Percentiles rank a stretch among this genome's conserved stretches.
Evolutionary conservation across 2,329 filamentous ascomycete genomes (phyloP).

Genomic region (Xylariaceae sp.): DNA sequence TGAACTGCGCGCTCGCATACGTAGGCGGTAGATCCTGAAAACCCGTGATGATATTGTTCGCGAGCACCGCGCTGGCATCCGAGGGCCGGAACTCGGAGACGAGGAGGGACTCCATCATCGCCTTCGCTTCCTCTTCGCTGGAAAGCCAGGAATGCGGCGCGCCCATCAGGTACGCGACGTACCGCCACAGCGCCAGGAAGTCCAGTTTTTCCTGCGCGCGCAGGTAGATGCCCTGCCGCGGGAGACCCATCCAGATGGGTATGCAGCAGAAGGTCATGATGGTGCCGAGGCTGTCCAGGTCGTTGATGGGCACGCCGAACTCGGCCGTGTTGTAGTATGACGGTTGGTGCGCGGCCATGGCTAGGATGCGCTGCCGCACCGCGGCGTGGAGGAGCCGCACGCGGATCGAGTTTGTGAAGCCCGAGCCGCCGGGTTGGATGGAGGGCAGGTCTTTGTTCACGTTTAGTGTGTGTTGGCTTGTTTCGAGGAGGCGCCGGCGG

Average conservation of each 20-base stretch:
- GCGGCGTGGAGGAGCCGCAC: slow-evolving; percentile 68
- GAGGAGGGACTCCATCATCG: slow-evolving; percentile 66
- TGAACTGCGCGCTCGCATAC: slow-evolving; percentile 63
- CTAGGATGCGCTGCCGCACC: slow-evolving; percentile 63
- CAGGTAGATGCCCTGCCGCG: slow-evolving; percentile 69
- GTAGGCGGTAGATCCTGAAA: slow-evolving; percentile 65
- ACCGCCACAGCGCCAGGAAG: slow-evolving; percentile 74
- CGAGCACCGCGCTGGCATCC: slow-evolving; percentile 59
- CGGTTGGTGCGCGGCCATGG: slow-evolving; percentile 52
- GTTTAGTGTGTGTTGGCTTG: slow-evolving; percentile 72
- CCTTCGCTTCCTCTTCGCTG: slow-evolving; percentile 53
- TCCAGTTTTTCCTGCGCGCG: slow-evolving; percentile 61
- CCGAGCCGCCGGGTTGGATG: slow-evolving; percentile 66
- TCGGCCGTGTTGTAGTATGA: slow-evolving; percentile 60
- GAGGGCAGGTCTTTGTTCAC: slow-evolving; percentile 63
- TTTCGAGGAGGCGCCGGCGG: slow-evolving; percentile 62
- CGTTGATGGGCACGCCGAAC: slow-evolving; percentile 68
- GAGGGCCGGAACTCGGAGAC: slow-evolving; percentile 66
- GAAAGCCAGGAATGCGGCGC: slow-evolving; percentile 62
- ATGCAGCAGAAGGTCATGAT: slow-evolving; percentile 68
- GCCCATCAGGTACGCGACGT: slow-evolving; percentile 69
- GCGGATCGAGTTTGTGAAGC: slow-evolving; percentile 62
- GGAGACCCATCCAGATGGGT: slow-evolving; percentile 63
- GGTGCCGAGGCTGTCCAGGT: slow-evolving; percentile 71
- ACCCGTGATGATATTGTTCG: slow-evolving; percentile 71